phyloP scores from a whole-genome alignment of 2,329 filamentous ascomycete genomes.

The Trichoderma atroviride region DNA sequence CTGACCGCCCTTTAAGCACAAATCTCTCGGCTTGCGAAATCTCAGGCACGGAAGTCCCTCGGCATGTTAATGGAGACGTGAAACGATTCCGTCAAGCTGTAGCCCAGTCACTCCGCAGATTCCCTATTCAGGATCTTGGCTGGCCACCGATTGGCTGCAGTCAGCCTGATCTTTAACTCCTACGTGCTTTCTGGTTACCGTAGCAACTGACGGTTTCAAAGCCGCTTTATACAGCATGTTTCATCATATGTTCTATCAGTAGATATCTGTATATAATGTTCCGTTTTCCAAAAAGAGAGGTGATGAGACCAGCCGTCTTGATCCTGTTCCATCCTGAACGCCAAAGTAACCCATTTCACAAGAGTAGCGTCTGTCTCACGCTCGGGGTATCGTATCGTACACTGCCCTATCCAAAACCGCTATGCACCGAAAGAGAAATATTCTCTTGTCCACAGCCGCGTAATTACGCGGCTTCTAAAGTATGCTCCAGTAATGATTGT shows the following conservation, averaged over 20 bases:
- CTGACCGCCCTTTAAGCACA: not conserved
- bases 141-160: slow-evolving; percentile 5
- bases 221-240: not conserved
- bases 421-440: slow-evolving; percentile 8
- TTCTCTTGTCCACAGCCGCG: slow-evolving; percentile 13
- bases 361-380: slow-evolving; percentile 21
- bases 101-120: not conserved
- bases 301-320: slow-evolving; percentile 16
- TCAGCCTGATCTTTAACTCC: no score
- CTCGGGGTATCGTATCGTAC: slow-evolving; percentile 26
- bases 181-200: not conserved
- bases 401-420: slow-evolving; percentile 22
- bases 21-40: not conserved
- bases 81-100: not conserved
- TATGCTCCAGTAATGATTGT: not conserved
- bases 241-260: slow-evolving; percentile 1
- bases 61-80: not conserved
- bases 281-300: slow-evolving; percentile 1
- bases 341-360: not conserved
- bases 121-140: slow-evolving; percentile 11
- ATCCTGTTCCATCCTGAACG: not conserved
- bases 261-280: not conserved
- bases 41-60: not conserved
- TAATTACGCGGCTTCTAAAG: not conserved
- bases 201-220: not conserved